phyloP scores from a whole-genome alignment of 2,329 filamentous ascomycete species.

The Pseudocercospora cruenta region DNA sequence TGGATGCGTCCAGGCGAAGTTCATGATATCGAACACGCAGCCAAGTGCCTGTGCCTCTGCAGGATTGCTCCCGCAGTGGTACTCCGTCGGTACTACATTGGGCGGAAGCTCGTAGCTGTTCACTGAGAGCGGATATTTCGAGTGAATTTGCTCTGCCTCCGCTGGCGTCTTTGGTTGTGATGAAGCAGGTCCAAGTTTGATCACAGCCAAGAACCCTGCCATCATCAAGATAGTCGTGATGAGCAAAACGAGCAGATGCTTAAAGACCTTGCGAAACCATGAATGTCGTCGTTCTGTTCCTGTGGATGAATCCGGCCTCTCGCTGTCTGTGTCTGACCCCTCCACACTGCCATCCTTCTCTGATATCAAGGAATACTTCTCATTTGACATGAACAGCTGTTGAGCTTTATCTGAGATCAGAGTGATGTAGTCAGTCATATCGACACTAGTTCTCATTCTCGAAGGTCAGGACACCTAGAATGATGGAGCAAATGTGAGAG shows the following conservation, averaged over 20 bases:
- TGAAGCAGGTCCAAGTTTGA: background rate
- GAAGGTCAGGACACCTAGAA: background rate
- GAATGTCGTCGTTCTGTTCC: background rate
- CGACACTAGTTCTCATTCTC: background rate
- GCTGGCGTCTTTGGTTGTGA: background rate
- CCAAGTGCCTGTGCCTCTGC: background rate
- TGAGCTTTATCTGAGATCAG: background rate
- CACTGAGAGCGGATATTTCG: background rate
- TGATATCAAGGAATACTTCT: background rate
- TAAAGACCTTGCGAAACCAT: background rate
- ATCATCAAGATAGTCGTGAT: background rate
- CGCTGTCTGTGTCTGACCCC: background rate
- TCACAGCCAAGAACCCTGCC: background rate
- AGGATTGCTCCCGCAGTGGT: slow-evolving; percentile 3
- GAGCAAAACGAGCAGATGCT: background rate
- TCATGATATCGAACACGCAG: slow-evolving; percentile 4
- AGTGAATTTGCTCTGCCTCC: background rate
- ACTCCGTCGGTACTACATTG: slow-evolving; percentile 2
- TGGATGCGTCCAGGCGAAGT: slow-evolving; percentile 3
- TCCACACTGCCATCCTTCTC: background rate
- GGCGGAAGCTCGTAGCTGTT: background rate
- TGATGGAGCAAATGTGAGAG: background rate
- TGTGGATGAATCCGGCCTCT: background rate
- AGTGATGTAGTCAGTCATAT: slow-evolving; percentile 3
- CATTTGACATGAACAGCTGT: background rate